Base-by-base conservation (phyloP, 768 basidiomycete species). In the Rubroboletus pulcherrimus region DNA sequence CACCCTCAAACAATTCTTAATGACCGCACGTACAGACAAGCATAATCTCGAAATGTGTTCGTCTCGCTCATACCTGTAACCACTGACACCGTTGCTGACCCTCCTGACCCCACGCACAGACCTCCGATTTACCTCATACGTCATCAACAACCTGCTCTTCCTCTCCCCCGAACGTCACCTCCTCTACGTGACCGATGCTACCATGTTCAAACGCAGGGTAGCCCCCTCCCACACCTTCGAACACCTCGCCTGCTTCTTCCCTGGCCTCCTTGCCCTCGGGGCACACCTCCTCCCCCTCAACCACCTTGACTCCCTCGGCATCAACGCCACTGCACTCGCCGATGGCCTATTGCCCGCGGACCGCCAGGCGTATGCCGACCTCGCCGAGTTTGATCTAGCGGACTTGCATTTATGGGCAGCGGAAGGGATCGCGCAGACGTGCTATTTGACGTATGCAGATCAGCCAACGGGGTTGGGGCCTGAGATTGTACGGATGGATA, bases 231-330 rank as follows among this genome's bases (percentile, higher is more conserved):
- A 85, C 61, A 58, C 60, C 11, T 81, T 89, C 57, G 86, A 91
- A 60, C 89, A 91, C 63, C 74, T 91, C 19, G 80, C 87, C 1
- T 90, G 89, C 68, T 91, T 90, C 74, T 77, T 89, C 51, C 88
- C 88, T 0, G 89, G 89, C 5, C 76, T 90, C 10, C 75, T 91
- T 26, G 87, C 88, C 7, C 78, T 91, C 3, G 89, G 89, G 15
- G 86, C 72, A 5, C 79, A 86, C 60, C 80, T 79, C 7, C 77
- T 89, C 30, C 81, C 81, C 6, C 73, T 86, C 42, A 74, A 86
- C 57, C 67, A 80, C 49, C 76, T 85, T 8, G 68, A 74, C 19
- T 60, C 72, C 2, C 63, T 81, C 11, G 81, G 79, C 5, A 77
- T 86, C 53, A 71, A 80, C 55, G 63, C 76, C 15, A 62, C 67